Evolutionary conservation across 495 filamentous ascomycete species (phyloP).

Genomic region (Penicillium lagena): DNA sequence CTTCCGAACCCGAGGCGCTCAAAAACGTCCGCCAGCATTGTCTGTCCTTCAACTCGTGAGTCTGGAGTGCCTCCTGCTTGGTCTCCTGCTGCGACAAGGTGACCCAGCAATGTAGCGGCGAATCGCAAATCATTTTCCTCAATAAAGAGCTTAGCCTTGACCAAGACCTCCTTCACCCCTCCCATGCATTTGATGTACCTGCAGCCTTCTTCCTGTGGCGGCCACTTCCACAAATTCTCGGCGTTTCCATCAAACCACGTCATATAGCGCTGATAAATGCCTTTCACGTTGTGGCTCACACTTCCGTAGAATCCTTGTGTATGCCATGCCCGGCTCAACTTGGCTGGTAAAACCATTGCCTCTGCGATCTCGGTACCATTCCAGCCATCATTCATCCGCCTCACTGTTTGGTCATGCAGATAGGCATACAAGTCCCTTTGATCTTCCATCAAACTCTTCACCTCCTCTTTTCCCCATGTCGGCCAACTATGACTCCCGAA

Average conservation of each 20-base stretch:
- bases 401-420: constrained; percentile 28
- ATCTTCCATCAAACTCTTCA: constrained; percentile 10
- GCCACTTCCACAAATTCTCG: constrained; percentile 26
- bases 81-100: constrained; percentile 10
- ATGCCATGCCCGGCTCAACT: constrained; percentile 16
- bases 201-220: constrained; percentile 14
- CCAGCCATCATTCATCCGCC: constrained; percentile 18
- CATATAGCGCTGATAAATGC: constrained; percentile 30
- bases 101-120: constrained; percentile 14
- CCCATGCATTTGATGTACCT: constrained; percentile 22
- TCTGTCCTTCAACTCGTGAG: not conserved
- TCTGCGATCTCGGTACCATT: constrained; percentile 27
- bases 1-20: constrained; percentile 17
- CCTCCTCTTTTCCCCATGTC: constrained; percentile 15
- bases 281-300: constrained; percentile 31
- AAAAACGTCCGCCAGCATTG: constrained; percentile 7
- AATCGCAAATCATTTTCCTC: constrained; percentile 13
- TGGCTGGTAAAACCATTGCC: constrained; percentile 13
- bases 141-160: constrained; percentile 4
- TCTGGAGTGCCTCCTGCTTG: not conserved
- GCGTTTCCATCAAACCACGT: constrained; percentile 33
- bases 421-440: constrained; percentile 30
- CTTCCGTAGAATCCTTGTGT: constrained; percentile 29
- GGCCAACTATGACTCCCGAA: constrained; percentile 24
- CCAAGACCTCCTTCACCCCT: constrained; percentile 7